phyloP scores from a whole-genome alignment of 495 filamentous ascomycete genomes.

The Rhizodiscina lignyota region DNA sequence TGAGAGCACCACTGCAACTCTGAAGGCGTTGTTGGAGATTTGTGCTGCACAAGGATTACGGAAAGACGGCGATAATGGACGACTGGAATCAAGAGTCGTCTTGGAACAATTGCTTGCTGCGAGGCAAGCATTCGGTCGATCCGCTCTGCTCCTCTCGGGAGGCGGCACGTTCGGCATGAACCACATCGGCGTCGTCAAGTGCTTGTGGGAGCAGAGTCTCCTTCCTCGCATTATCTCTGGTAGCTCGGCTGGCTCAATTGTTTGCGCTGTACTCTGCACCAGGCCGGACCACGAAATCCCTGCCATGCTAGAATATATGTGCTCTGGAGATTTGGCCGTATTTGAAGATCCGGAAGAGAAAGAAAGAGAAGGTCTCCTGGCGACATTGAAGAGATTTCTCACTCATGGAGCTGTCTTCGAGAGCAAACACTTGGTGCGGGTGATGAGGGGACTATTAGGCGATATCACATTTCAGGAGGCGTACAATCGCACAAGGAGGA shows the following conservation, averaged over 20 bases:
- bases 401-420: slow-evolving; percentile 74
- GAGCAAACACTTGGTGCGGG: slow-evolving; percentile 57
- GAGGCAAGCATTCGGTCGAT: slow-evolving; percentile 76
- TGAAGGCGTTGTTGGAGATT: slow-evolving; percentile 50
- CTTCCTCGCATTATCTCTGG: slow-evolving; percentile 88
- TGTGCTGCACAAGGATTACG: slow-evolving; percentile 28
- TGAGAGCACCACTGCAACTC: slow-evolving; percentile 53
- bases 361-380: slow-evolving; percentile 48
- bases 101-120: slow-evolving; percentile 60
- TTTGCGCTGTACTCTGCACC: slow-evolving; percentile 71
- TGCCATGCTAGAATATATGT: slow-evolving; percentile 50
- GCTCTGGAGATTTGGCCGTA: slow-evolving; percentile 67
- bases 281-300: slow-evolving; percentile 76
- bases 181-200: slow-evolving; percentile 86
- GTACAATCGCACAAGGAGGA: slow-evolving; percentile 78
- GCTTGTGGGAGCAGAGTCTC: slow-evolving; percentile 55
- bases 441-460: slow-evolving; percentile 65
- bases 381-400: slow-evolving; percentile 56
- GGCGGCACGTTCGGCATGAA: slow-evolving; percentile 94
- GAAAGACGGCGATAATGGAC: slow-evolving; percentile 30
- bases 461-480: slow-evolving; percentile 91
- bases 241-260: slow-evolving; percentile 86
- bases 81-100: slow-evolving; percentile 45
- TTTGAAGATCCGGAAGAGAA: slow-evolving; percentile 53
- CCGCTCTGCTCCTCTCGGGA: slow-evolving; percentile 72